phyloP scores from a whole-genome alignment of 2,329 filamentous ascomycete genomes.

The Huntiella bhutanensis region DNA sequence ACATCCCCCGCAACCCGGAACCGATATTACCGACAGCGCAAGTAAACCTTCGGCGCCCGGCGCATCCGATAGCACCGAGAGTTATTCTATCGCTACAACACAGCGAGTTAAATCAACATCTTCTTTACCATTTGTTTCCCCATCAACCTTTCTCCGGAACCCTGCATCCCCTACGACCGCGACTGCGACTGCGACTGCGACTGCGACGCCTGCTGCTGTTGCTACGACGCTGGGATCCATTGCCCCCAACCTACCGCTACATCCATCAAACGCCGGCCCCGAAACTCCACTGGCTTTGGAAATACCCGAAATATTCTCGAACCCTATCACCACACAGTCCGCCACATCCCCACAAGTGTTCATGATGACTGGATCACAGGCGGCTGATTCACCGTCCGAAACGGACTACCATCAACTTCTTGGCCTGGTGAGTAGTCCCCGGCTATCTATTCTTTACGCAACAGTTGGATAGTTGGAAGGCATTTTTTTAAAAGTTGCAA shows the following conservation, averaged over 20 bases:
- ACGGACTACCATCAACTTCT: constrained; percentile 62
- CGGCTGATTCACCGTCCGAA: constrained; percentile 23
- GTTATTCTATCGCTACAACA: no score
- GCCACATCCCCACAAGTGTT: constrained; percentile 22
- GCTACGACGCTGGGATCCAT: constrained; percentile 12
- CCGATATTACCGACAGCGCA: no score
- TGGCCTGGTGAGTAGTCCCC: constrained; percentile 43
- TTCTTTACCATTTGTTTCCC: constrained; percentile 38
- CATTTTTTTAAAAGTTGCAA: background rate
- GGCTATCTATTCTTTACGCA: background rate
- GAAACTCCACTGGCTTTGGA: constrained; percentile 1
- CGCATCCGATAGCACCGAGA: no score
- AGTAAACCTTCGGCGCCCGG: no score
- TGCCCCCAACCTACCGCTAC: constrained; percentile 2
- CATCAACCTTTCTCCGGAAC: constrained; percentile 37
- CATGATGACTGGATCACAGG: constrained; percentile 5
- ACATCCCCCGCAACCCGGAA: no score
- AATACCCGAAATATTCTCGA: constrained; percentile 15
- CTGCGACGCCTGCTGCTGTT: constrained; percentile 11
- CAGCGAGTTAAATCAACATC: no score
- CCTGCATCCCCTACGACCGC: constrained; percentile 12
- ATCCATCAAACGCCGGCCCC: background rate
- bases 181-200: constrained; percentile 5
- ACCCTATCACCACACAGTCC: constrained; percentile 18
- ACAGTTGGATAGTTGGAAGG: background rate